Evolutionary conservation across 345 rosid genomes (phyloP).

Genomic region (Gynandropsis gynandra): DNA sequence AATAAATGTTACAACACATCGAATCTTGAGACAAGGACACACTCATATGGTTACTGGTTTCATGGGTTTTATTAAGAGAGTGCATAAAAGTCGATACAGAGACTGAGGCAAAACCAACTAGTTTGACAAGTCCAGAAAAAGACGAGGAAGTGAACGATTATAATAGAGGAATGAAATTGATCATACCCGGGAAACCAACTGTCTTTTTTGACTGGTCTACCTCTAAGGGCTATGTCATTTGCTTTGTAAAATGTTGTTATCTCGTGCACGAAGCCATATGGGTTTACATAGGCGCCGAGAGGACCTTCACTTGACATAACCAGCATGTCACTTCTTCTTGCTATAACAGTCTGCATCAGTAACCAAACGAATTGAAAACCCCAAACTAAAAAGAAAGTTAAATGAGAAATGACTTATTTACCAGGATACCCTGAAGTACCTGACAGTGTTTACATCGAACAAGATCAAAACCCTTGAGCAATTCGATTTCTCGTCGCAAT

Average conservation of each 20-base stretch:
- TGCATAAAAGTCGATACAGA: background rate
- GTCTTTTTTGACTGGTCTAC: constrained; percentile 44
- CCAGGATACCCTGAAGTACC: constrained; percentile 33
- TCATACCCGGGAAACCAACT: constrained; percentile 99
- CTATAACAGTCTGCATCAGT: constrained; percentile 52
- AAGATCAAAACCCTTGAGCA: constrained; percentile 64
- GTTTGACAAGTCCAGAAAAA: too few relatives aligned
- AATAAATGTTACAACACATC: too few relatives aligned
- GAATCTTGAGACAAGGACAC: background rate
- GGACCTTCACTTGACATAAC: constrained; percentile 98
- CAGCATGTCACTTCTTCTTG: constrained; percentile 89
- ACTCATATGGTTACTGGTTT: background rate
- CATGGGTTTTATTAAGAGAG: background rate
- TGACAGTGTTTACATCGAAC: constrained; percentile 72
- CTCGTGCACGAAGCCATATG: constrained; percentile 68
- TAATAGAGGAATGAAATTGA: background rate
- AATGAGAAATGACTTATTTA: constrained; percentile 1
- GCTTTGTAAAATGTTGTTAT: constrained; percentile 66
- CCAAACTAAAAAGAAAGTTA: constrained; percentile 6
- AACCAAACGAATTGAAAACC: background rate
- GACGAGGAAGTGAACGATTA: too few relatives aligned
- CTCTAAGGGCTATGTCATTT: constrained; percentile 53
- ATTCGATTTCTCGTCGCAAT: constrained; percentile 75
- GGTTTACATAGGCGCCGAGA: constrained; percentile 89
- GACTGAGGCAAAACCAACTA: background rate